Conservation (phyloP, 78 protist genomes). For the Planoprotostelium fungivorum region DNA sequence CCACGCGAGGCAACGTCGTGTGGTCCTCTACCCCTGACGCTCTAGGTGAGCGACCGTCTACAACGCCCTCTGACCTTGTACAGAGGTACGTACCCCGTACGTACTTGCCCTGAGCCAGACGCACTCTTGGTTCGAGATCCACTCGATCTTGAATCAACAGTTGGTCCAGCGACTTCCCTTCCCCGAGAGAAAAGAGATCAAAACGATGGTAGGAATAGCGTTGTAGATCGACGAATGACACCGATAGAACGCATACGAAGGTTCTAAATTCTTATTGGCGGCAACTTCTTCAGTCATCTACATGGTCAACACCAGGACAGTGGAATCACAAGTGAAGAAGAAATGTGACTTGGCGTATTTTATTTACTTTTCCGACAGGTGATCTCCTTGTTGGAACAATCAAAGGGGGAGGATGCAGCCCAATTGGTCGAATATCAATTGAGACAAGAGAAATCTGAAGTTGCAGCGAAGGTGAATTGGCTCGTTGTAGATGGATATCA, state of each 20-base stretch:
- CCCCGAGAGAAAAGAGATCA: background rate
- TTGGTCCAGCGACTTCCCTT: background rate
- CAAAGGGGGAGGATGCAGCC: background rate
- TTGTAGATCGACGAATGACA: background rate
- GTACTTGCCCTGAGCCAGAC: background rate
- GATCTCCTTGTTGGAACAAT: background rate
- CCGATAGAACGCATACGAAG: background rate
- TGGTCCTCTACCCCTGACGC: background rate
- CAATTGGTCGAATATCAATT: background rate
- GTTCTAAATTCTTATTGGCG: background rate
- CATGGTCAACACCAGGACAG: background rate
- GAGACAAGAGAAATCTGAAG: background rate
- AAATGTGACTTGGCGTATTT: too few species aligned
- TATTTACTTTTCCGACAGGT: background rate
- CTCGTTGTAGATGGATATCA: background rate
- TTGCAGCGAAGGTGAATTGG: background rate
- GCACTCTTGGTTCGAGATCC: background rate
- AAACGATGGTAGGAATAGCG: background rate
- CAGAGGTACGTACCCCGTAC: background rate
- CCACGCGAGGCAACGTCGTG: background rate
- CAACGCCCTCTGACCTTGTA: background rate
- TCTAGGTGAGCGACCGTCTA: background rate
- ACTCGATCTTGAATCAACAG: background rate
- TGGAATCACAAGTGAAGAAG: background rate
- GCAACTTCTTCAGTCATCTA: background rate